Base-by-base conservation (phyloP, 441 rosid species). In the Kokia cookei region DNA sequence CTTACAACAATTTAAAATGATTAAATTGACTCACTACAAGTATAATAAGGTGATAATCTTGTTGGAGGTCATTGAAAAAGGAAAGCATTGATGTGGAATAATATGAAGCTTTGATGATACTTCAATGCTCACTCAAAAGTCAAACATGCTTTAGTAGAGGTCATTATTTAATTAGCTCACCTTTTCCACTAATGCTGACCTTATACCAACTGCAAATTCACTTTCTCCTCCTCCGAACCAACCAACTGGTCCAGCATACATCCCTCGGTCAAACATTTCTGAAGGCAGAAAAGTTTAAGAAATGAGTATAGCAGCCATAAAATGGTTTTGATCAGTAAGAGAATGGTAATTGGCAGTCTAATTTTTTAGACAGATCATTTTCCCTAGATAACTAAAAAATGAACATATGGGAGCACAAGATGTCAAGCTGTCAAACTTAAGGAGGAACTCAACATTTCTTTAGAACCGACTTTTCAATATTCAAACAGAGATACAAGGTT, bases 221-320 rank as follows among this genome's bases (percentile, higher is more conserved):
- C 97, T 90, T 83, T 93, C 99, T n/a, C 89, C 89, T 27, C 99
- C 97, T 77, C 99, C 97, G 80, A 94, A 91, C 96, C 95, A 94
- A 6, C 99, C 99, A 51, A 94, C 78, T 15, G 99, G 97, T 32
- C 99, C 99, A 59, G 99, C 99, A 77, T 88, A 94, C 97, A 94
- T 94, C 79, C 97, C 99, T 84, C 99, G 85, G 74, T 94, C 99
- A 70, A 92, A 94, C 79, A 85, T 78, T 79, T 94, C 99, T 94
- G 86, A 2, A 65, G 58, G 64, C 54, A 79, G 60, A 73, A 13
- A 59, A 35, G 24, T 78, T 72, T 45, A 19, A 43, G 55, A 60
- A 47, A 59, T 17, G 29, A 72, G 11, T 45, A 65, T 42, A 29
- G 15, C 7, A 68, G 26, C 29, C 58, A 15, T 6, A 50, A 3